Percentiles rank a stretch among this genome's conserved stretches.
These are phyloP conservation scores for Citrus glauca DNA, from an alignment of 345 rosid species.

Conservation along the genomic window DNA sequence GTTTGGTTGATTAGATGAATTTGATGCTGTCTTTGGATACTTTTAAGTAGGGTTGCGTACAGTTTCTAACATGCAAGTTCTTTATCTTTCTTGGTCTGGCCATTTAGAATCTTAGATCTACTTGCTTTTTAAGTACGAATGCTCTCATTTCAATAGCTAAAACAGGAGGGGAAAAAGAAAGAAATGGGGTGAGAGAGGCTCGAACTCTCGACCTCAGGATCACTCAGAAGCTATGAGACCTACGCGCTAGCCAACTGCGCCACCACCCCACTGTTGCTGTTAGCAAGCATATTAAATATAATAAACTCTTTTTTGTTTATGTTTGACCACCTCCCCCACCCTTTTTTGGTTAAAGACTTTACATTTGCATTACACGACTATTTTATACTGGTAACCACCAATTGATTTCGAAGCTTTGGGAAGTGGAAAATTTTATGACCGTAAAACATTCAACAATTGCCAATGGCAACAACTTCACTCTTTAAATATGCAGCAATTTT, in stretches of 20 bases:
- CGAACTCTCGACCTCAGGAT: constrained; percentile 98
- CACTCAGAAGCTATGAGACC: constrained; percentile 89
- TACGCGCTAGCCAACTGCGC: constrained; percentile 99
- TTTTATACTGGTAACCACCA: no score
- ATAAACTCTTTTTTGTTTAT: no score
- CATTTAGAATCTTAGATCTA: not conserved
- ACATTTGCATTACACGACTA: no score
- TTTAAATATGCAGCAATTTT: not conserved
- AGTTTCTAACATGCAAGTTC: not conserved
- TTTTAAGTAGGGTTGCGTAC: not conserved
- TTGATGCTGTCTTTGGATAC: not conserved
- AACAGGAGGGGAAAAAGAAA: not conserved
- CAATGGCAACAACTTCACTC: no score
- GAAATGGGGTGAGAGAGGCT: constrained; percentile 86
- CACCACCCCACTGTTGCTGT: constrained; percentile 51
- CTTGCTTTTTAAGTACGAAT: not conserved
- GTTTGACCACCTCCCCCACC: no score
- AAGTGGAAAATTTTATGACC: no score
- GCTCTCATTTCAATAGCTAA: not conserved
- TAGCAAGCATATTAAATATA: fast-evolving
- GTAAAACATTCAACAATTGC: no score
- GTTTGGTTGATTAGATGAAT: no score
- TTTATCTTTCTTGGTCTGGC: not conserved
- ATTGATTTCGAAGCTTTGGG: no score
- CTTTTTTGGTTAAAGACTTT: no score